A percentile compares a stretch with the other conserved stretches of the same genome.
These are phyloP conservation scores for Aureobasidium sp. DNA, from an alignment of 2,329 filamentous ascomycete genomes.

Conservation along the genomic window DNA sequence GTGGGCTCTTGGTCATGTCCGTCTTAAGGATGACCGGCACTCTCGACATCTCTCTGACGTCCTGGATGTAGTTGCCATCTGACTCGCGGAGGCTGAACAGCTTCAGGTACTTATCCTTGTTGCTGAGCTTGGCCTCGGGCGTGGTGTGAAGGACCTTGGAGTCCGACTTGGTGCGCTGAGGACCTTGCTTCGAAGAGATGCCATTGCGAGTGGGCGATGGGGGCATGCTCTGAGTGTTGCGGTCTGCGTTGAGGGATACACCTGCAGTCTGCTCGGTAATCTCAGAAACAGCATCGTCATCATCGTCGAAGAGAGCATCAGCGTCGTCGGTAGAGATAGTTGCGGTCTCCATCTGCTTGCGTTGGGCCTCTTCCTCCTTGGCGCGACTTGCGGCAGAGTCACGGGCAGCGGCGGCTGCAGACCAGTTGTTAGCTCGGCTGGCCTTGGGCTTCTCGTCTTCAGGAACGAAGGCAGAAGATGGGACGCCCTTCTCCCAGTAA, in stretches of 20 bases:
- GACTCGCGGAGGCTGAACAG: constrained; percentile 86
- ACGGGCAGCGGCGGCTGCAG: constrained; percentile 71
- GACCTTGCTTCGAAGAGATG: constrained; percentile 53
- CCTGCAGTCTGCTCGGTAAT: constrained; percentile 79
- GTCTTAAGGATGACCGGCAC: constrained; percentile 98
- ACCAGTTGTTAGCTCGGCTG: constrained; percentile 58
- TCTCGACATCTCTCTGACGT: constrained; percentile 94
- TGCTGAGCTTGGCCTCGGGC: constrained; percentile 69
- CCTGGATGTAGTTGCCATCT: constrained; percentile 92
- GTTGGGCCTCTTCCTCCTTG: constrained; percentile 82
- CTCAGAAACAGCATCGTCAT: constrained; percentile 80
- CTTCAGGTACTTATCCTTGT: constrained; percentile 94
- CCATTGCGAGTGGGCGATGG: constrained; percentile 77
- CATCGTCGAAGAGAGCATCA: constrained; percentile 92
- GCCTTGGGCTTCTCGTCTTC: constrained; percentile 94
- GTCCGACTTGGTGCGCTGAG: constrained; percentile 86
- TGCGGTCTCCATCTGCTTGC: constrained; percentile 88
- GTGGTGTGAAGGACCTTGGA: constrained; percentile 75
- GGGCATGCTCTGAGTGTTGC: constrained; percentile 90
- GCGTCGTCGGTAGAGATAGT: constrained; percentile 90
- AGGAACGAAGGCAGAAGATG: constrained; percentile 89
- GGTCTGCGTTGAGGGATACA: constrained; percentile 71
- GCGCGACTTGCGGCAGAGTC: constrained; percentile 71
- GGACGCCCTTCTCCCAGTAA: constrained; percentile 99
- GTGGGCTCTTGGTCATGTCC: constrained; percentile 95